A percentile compares a stretch with the other conserved stretches of the same genome.
Evolutionary conservation across 345 rosid genomes (phyloP).

Genomic region (Eutrema japonicum): DNA sequence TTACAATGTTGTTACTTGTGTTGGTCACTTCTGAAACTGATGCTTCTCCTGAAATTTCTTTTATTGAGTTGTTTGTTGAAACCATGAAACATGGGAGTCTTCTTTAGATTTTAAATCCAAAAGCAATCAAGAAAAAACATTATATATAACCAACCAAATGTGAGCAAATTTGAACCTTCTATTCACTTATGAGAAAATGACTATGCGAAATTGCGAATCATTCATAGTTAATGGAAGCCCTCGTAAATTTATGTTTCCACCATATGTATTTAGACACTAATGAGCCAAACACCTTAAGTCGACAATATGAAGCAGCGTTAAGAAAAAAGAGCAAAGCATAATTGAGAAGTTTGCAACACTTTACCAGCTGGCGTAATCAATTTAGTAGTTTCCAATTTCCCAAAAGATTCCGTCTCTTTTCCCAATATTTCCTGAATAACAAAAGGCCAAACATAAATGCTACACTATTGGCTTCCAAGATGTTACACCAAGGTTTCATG

Average conservation of each 20-base stretch:
- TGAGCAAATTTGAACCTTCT: neutral
- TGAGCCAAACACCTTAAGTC: slow-evolving; percentile 3
- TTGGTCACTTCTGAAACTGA: slow-evolving; percentile 40
- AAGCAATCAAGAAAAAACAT: neutral
- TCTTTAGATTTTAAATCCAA: neutral
- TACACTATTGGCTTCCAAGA: slow-evolving; percentile 17
- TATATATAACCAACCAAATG: neutral
- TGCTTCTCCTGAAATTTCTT: slow-evolving; percentile 37
- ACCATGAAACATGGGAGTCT: slow-evolving; percentile 21
- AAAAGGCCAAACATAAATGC: slow-evolving; percentile 22
- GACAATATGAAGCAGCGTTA: neutral
- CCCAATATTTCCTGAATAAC: slow-evolving; percentile 41
- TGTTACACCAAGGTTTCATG: slow-evolving; percentile 43
- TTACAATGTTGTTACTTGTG: slow-evolving; percentile 38
- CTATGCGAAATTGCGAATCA: neutral
- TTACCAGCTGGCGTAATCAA: slow-evolving; percentile 49
- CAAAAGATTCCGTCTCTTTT: slow-evolving; percentile 45
- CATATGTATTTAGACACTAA: slow-evolving; percentile 8
- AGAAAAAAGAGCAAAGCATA: slow-evolving; percentile 1
- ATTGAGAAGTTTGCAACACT: slow-evolving; percentile 19
- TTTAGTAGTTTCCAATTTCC: slow-evolving; percentile 49
- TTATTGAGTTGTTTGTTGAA: slow-evolving; percentile 19
- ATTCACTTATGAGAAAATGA: neutral
- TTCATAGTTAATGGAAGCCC: neutral
- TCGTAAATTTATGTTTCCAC: slow-evolving; percentile 18